Evolutionary conservation across 2,329 filamentous ascomycete genomes (phyloP).

Genomic region (Aspergillus uvarum): DNA sequence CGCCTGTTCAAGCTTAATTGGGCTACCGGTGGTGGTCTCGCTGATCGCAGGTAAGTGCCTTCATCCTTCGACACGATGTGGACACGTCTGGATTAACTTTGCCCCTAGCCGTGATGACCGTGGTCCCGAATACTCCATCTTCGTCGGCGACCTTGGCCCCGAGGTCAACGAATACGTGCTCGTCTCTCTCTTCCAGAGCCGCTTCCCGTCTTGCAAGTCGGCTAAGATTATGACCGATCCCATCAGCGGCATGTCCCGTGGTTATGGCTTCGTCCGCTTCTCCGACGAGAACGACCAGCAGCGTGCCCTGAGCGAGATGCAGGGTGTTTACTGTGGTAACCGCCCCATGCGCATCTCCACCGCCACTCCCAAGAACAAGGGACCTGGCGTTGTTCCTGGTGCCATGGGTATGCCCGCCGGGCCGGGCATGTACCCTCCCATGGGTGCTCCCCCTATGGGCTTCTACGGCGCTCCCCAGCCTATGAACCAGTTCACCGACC

Average conservation of each 20-base stretch:
- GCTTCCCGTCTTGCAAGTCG: constrained; percentile 96
- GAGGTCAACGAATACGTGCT: constrained; percentile 99
- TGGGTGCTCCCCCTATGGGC: constrained; percentile 68
- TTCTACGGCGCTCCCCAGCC: constrained; percentile 67
- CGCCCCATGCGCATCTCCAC: constrained; percentile 98
- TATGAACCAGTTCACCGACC: constrained; percentile 99
- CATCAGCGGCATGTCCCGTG: constrained; percentile 94
- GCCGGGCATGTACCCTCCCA: constrained; percentile 64
- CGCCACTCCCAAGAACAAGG: constrained; percentile 90
- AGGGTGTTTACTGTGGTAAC: constrained; percentile 98
- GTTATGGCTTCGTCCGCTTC: constrained; percentile 97
- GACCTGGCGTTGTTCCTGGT: constrained; percentile 55
- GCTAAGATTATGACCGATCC: constrained; percentile 99
- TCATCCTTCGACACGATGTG: neutral
- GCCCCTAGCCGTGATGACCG: constrained; percentile 73
- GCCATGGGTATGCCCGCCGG: constrained; percentile 54
- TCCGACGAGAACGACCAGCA: constrained; percentile 95
- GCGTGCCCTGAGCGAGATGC: constrained; percentile 94
- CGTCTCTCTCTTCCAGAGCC: constrained; percentile 93
- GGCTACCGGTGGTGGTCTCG: constrained; percentile 93
- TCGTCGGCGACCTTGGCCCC: constrained; percentile 94
- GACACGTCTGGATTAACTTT: neutral
- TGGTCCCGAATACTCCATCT: constrained; percentile 94
- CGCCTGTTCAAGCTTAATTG: constrained; percentile 99
- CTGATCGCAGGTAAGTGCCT: constrained; percentile 75